phyloP scores from a whole-genome alignment of 768 basidiomycete genomes.

The Psilocybe cubensis region DNA sequence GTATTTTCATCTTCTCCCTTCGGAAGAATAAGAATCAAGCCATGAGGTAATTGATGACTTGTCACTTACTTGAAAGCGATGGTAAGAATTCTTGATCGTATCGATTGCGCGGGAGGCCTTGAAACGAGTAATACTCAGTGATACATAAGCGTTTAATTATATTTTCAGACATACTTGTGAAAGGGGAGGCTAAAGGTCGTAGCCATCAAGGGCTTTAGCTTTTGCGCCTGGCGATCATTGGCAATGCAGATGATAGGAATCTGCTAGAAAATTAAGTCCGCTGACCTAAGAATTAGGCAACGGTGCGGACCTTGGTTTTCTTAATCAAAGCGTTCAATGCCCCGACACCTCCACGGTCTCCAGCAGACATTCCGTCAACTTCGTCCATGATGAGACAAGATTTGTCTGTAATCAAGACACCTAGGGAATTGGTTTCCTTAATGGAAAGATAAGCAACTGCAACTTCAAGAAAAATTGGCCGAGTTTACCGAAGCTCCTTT shows the following conservation, averaged over 20 bases:
- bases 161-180: constrained; percentile 56
- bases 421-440: constrained; percentile 63
- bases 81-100: constrained; percentile 87
- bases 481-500: constrained; percentile 52
- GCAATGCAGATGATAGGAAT: constrained; percentile 98
- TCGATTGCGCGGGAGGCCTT: constrained; percentile 75
- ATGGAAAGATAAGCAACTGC: neutral
- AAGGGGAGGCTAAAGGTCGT: constrained; percentile 82
- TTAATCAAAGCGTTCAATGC: constrained; percentile 91
- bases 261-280: constrained; percentile 39
- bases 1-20: constrained; percentile 94
- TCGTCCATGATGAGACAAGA: constrained; percentile 98
- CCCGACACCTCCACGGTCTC: constrained; percentile 95
- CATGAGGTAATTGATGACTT: neutral
- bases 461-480: neutral
- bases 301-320: constrained; percentile 74
- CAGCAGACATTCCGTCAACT: constrained; percentile 98
- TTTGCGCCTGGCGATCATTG: constrained; percentile 86
- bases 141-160: neutral
- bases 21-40: neutral
- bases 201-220: constrained; percentile 81
- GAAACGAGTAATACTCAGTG: constrained; percentile 11
- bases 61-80: constrained; percentile 84
- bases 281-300: neutral
- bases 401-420: constrained; percentile 74